Percentiles rank a stretch among this genome's conserved stretches.
These are phyloP conservation scores for Panicum miliaceum DNA, from an alignment of 176 grass and related monocot species.

Conservation along the genomic window DNA sequence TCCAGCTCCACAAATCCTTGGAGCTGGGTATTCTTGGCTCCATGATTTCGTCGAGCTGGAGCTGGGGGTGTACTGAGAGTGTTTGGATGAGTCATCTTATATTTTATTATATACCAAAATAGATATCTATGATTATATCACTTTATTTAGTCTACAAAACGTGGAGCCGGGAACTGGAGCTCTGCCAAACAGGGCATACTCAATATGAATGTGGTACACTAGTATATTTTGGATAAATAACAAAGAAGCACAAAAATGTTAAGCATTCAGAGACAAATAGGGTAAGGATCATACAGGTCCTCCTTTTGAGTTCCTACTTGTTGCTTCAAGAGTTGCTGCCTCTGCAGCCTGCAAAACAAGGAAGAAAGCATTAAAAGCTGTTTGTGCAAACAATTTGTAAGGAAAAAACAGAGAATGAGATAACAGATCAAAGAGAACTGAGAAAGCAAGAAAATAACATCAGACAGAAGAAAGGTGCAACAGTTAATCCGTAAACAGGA, in stretches of 20 bases:
- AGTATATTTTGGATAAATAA: conserved; percentile 9
- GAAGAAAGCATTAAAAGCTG: conserved; percentile 34
- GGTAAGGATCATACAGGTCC: conserved; percentile 67
- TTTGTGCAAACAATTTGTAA: conserved; percentile 5
- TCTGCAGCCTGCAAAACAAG: conserved; percentile 73
- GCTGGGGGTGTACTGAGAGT: no score
- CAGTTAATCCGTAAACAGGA: background rate
- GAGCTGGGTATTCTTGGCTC: no score
- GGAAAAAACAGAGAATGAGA: background rate
- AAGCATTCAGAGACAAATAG: conserved; percentile 21
- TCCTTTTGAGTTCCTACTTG: conserved; percentile 72
- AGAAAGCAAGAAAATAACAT: conserved; percentile 35
- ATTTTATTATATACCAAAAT: background rate
- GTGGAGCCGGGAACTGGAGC: background rate
- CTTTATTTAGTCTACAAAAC: background rate
- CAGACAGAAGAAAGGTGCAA: background rate
- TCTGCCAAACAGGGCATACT: background rate
- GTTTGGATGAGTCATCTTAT: no score
- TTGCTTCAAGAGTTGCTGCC: conserved; percentile 82
- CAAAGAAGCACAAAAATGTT: conserved; percentile 13
- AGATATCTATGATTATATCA: background rate
- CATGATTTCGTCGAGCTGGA: no score
- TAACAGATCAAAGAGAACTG: background rate
- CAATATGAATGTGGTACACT: conserved; percentile 8
- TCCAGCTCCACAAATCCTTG: no score